A percentile compares a stretch with the other conserved stretches of the same genome.
phyloP scores from a whole-genome alignment of 2,329 filamentous ascomycete genomes.

The Aspergillus pseudotamarii region DNA sequence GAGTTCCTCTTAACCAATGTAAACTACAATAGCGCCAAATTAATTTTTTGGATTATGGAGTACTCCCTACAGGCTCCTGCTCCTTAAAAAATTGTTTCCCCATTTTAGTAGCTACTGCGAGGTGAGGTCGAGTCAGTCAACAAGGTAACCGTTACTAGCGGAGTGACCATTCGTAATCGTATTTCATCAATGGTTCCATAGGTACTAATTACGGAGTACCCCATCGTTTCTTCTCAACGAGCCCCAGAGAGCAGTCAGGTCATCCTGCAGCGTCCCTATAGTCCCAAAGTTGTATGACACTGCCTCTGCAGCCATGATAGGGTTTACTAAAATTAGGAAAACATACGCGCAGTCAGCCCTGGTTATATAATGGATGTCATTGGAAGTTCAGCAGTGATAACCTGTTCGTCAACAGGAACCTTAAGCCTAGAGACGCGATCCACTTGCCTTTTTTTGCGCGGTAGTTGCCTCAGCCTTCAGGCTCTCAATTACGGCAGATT shows the following conservation, averaged over 20 bases:
- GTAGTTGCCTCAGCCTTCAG: neutral
- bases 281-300: neutral
- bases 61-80: too few relatives aligned
- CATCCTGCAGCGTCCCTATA: too few relatives aligned
- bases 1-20: neutral
- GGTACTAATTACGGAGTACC: too few relatives aligned
- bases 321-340: conserved; percentile 1
- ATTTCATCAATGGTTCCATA: neutral
- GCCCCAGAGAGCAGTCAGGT: neutral
- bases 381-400: neutral
- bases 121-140: neutral
- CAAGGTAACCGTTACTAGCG: neutral
- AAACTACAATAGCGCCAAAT: neutral
- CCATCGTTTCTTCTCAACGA: neutral
- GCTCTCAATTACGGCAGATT: neutral
- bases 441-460: neutral
- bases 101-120: neutral
- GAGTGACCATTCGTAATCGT: neutral
- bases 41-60: neutral
- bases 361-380: neutral
- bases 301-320: neutral
- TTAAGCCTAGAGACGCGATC: neutral
- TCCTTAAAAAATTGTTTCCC: neutral
- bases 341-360: neutral
- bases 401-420: neutral